Evolutionary conservation across 768 basidiomycete species (phyloP).

Genomic region (Lactifluus hygrophoroides): DNA sequence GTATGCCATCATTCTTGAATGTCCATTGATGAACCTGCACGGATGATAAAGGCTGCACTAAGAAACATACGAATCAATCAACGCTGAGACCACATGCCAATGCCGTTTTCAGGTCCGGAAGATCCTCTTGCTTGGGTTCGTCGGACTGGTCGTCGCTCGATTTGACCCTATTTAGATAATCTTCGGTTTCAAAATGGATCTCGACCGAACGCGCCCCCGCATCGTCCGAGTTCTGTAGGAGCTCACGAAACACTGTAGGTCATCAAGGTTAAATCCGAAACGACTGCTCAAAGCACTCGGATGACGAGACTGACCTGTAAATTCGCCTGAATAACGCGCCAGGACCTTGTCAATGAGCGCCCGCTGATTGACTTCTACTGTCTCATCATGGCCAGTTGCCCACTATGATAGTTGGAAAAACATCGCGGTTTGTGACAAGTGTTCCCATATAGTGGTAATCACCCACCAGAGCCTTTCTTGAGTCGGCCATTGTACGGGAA

Average conservation of each 20-base stretch:
- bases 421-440: neutral
- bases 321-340: constrained; percentile 91
- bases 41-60: neutral
- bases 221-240: constrained; percentile 95
- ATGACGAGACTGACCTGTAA: constrained; percentile 47
- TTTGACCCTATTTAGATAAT: constrained; percentile 32
- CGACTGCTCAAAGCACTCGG: neutral
- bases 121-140: constrained; percentile 13
- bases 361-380: constrained; percentile 88
- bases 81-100: constrained; percentile 32
- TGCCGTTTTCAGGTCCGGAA: constrained; percentile 61
- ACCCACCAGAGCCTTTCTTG: constrained; percentile 13
- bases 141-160: neutral
- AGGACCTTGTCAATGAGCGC: constrained; percentile 97
- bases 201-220: constrained; percentile 69
- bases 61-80: neutral
- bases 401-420: constrained; percentile 29
- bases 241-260: constrained; percentile 60
- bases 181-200: constrained; percentile 68
- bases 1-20: constrained; percentile 81
- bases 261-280: neutral
- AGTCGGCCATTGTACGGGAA: constrained; percentile 1
- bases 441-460: neutral
- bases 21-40: constrained; percentile 68
- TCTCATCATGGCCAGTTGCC: constrained; percentile 62